A percentile compares a stretch with the other conserved stretches of the same genome.
Conservation (phyloP, 495 filamentous ascomycete genomes). For the Evernia prunastri region DNA sequence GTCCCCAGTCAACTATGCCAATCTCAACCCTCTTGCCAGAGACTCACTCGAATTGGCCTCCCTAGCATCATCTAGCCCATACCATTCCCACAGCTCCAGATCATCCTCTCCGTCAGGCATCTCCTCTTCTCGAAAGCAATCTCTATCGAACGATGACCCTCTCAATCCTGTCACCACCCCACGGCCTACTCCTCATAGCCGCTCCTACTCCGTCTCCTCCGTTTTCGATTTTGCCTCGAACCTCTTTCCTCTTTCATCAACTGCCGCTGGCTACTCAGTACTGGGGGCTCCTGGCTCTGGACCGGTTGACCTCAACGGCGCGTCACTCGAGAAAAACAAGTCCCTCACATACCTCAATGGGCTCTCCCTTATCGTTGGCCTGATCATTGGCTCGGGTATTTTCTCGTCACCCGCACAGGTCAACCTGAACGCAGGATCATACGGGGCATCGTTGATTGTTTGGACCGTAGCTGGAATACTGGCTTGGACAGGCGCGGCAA, state of each 20-base stretch:
- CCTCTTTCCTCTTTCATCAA: slow-evolving; percentile 86
- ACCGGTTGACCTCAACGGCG: slow-evolving; percentile 43
- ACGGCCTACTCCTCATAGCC: slow-evolving; percentile 45
- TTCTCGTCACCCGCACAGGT: slow-evolving; percentile 95
- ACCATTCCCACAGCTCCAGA: slow-evolving; percentile 53
- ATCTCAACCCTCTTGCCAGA: slow-evolving; percentile 50
- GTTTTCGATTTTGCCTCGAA: slow-evolving; percentile 90
- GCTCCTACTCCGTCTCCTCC: slow-evolving; percentile 83
- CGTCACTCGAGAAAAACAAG: slow-evolving; percentile 85
- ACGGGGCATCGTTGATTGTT: slow-evolving; percentile 80
- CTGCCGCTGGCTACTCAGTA: slow-evolving; percentile 73
- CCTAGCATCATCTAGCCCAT: slow-evolving; percentile 71
- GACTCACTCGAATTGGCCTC: slow-evolving; percentile 97
- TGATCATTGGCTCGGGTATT: slow-evolving; percentile 97
- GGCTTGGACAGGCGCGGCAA: slow-evolving; percentile 94
- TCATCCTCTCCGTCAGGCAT: slow-evolving; percentile 77
- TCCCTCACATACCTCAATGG: slow-evolving; percentile 92
- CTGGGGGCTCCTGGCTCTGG: slow-evolving; percentile 61
- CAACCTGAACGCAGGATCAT: slow-evolving; percentile 85
- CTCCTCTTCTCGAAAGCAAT: slow-evolving; percentile 84
- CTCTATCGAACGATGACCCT: slow-evolving; percentile 79
- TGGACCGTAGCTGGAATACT: slow-evolving; percentile 86
- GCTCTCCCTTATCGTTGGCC: slow-evolving; percentile 76
- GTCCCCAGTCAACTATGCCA: slow-evolving; percentile 23
- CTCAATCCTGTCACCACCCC: slow-evolving; percentile 47